Percentiles rank a stretch among this genome's conserved stretches.
These are phyloP conservation scores for Boletus subcaerulescens DNA, from an alignment of 768 basidiomycete species.

Conservation along the genomic window DNA sequence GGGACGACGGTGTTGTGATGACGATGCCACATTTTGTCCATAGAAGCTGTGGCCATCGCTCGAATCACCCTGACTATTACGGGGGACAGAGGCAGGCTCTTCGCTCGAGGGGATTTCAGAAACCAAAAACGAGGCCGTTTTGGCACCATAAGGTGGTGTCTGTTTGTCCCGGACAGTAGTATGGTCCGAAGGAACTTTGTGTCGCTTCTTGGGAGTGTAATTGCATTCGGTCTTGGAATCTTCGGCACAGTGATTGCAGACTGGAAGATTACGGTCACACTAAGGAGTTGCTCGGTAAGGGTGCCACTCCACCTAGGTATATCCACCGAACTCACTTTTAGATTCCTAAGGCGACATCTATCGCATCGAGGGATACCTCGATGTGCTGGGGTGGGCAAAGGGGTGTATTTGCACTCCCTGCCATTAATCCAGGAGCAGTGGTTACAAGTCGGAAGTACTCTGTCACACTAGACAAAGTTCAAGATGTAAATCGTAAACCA, in stretches of 20 bases:
- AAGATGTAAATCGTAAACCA: constrained; percentile 6
- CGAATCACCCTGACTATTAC: constrained; percentile 23
- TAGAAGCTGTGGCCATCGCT: constrained; percentile 42
- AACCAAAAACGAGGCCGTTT: constrained; percentile 48
- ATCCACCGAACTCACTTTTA: constrained; percentile 47
- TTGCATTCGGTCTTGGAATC: constrained; percentile 59
- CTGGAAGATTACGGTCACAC: constrained; percentile 72
- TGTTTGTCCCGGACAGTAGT: constrained; percentile 36
- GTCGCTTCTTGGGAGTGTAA: constrained; percentile 70
- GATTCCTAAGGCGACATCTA: constrained; percentile 61
- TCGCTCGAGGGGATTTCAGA: constrained; percentile 39
- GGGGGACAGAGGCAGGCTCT: constrained; percentile 17
- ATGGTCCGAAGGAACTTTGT: constrained; percentile 49
- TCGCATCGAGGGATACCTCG: constrained; percentile 74
- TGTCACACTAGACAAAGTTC: constrained; percentile 53
- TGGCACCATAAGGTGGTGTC: constrained; percentile 40
- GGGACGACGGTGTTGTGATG: constrained; percentile 25
- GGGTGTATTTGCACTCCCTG: constrained; percentile 70
- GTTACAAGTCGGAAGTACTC: constrained; percentile 67
- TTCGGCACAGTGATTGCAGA: constrained; percentile 62
- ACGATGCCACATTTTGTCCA: constrained; percentile 45
- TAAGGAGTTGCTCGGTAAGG: constrained; percentile 24
- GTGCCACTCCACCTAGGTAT: neutral
- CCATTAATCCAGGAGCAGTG: constrained; percentile 65
- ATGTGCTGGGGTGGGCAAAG: constrained; percentile 71